phyloP scores from a whole-genome alignment of 371 early-diverging fungal species.

The Mortierella sp. region DNA sequence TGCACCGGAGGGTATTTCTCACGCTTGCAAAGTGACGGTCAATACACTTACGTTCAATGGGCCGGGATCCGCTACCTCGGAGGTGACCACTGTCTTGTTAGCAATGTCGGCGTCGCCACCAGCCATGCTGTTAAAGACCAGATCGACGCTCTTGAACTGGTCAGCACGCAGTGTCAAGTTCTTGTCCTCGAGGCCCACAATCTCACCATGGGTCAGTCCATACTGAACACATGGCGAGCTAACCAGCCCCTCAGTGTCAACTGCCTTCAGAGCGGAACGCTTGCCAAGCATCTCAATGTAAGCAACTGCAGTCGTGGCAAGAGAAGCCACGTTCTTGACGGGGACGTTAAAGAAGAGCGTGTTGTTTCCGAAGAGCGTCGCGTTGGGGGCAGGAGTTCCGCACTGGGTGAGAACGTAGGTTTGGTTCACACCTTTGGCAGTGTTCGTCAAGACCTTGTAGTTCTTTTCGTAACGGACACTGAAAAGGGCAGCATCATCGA shows the following conservation, averaged over 20 bases:
- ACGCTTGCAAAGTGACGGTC: background rate
- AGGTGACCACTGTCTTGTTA: slow-evolving; percentile 50
- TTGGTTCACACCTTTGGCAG: slow-evolving; percentile 13
- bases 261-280: slow-evolving; percentile 61
- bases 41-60: slow-evolving; percentile 63
- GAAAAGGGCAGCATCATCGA: slow-evolving; percentile 65
- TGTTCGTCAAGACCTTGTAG: slow-evolving; percentile 42
- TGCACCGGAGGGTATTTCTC: too few species aligned
- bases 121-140: slow-evolving; percentile 46
- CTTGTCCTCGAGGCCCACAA: slow-evolving; percentile 48
- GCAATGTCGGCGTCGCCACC: slow-evolving; percentile 29
- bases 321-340: slow-evolving; percentile 64
- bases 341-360: slow-evolving; percentile 69
- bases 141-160: slow-evolving; percentile 56
- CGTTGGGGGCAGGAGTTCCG: slow-evolving; percentile 67
- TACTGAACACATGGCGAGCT: slow-evolving; percentile 76
- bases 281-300: slow-evolving; percentile 79
- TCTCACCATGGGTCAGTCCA: slow-evolving; percentile 51
- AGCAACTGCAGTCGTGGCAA: slow-evolving; percentile 72
- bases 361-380: slow-evolving; percentile 56
- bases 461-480: slow-evolving; percentile 70
- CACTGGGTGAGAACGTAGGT: slow-evolving; percentile 71
- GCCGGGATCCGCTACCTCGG: slow-evolving; percentile 57
- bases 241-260: slow-evolving; percentile 67
- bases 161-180: slow-evolving; percentile 58